These are phyloP conservation scores for Monosporascus sp. DNA, from an alignment of 2,329 filamentous ascomycete genomes.

Conservation along the genomic window DNA sequence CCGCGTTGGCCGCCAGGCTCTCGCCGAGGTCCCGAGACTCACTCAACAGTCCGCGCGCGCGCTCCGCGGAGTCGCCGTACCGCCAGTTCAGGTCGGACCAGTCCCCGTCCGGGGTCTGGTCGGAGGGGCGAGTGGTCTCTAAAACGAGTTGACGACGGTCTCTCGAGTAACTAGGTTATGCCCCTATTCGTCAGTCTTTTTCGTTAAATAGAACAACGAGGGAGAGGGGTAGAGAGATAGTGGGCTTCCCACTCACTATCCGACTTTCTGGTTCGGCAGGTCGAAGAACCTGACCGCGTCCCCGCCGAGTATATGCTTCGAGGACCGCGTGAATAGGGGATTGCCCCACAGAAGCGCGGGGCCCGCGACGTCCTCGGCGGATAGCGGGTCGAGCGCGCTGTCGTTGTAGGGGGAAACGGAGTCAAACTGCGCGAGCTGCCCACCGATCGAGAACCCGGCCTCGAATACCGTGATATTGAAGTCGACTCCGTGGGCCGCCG, in stretches of 20 bases:
- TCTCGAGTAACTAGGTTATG: conserved; percentile 8
- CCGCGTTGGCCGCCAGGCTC: conserved; percentile 1
- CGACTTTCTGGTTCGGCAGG: conserved; percentile 11
- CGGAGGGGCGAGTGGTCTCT: conserved; percentile 14
- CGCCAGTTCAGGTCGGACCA: conserved; percentile 14
- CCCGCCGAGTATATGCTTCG: conserved; percentile 10
- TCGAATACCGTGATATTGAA: conserved; percentile 20
- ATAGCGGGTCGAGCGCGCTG: conserved; percentile 12
- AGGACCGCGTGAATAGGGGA: conserved; percentile 16
- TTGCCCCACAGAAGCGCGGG: conserved; percentile 15
- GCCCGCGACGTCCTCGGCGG: conserved; percentile 19
- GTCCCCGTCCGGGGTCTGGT: conserved; percentile 8
- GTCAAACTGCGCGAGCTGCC: conserved; percentile 13
- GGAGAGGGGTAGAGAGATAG: background rate
- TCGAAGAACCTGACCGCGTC: conserved; percentile 14
- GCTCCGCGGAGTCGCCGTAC: conserved; percentile 17
- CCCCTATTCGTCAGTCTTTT: background rate
- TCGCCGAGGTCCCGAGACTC: conserved; percentile 7
- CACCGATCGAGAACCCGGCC: conserved; percentile 13
- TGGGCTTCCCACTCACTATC: conserved; percentile 13
- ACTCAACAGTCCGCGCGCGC: conserved; percentile 6
- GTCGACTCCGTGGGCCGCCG: conserved; percentile 1
- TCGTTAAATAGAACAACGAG: background rate
- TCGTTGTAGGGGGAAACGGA: conserved; percentile 12
- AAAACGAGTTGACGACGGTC: background rate